phyloP scores from a whole-genome alignment of 1,284 basidiomycete species.

The Leccinum fallax region DNA sequence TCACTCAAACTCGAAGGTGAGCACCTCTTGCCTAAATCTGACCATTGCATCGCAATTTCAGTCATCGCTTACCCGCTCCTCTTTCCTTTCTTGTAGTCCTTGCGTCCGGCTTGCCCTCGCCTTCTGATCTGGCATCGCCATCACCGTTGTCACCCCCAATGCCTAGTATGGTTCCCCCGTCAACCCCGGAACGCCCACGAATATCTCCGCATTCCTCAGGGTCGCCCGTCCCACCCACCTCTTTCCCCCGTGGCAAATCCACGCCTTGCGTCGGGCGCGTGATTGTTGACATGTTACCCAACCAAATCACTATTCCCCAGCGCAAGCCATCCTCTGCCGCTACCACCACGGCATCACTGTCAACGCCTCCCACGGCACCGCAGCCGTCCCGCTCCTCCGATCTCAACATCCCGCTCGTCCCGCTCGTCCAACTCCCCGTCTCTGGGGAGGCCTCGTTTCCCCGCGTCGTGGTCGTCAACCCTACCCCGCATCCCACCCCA shows the following conservation, averaged over 20 bases:
- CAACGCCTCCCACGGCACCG: constrained; percentile 5
- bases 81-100: constrained; percentile 25
- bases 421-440: constrained; percentile 28
- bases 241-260: constrained; percentile 35
- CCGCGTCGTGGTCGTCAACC: constrained; percentile 56
- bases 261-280: constrained; percentile 49
- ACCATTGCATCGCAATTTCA: constrained; percentile 11
- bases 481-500: constrained; percentile 58
- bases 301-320: constrained; percentile 29
- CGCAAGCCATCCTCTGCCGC: constrained; percentile 2
- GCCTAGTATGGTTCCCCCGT: constrained; percentile 22
- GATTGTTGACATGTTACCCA: constrained; percentile 58
- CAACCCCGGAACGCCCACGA: constrained; percentile 34
- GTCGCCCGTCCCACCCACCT: constrained; percentile 22
- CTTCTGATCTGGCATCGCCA: constrained; percentile 34
- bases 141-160: constrained; percentile 30
- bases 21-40: constrained; percentile 16
- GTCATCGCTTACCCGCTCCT: constrained; percentile 18
- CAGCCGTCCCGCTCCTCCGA: constrained; percentile 11
- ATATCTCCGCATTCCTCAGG: constrained; percentile 24
- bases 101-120: constrained; percentile 28
- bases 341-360: not conserved
- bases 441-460: constrained; percentile 38
- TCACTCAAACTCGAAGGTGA: constrained; percentile 22
- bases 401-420: constrained; percentile 23